These are phyloP conservation scores for Allantophomopsis cytisporea DNA, from an alignment of 2,329 filamentous ascomycete species.

Conservation along the genomic window DNA sequence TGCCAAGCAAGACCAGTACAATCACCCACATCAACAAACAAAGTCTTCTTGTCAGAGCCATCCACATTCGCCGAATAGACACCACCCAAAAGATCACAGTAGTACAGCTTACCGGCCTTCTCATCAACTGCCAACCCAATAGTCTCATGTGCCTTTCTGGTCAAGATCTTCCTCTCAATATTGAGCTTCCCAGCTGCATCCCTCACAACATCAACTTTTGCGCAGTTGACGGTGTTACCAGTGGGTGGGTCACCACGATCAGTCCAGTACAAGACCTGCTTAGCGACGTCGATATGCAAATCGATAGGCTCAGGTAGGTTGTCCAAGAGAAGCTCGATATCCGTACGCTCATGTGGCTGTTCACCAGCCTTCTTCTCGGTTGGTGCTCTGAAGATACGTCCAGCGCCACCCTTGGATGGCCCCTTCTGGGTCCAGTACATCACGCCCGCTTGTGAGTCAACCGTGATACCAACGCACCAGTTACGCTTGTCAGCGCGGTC, in stretches of 20 bases:
- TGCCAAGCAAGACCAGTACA: neutral
- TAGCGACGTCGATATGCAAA: conserved; percentile 34
- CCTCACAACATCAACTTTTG: conserved; percentile 3
- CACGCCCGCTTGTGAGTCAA: conserved; percentile 25
- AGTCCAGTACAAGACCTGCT: conserved; percentile 40
- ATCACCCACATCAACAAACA: conserved; percentile 4
- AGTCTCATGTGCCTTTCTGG: conserved; percentile 27
- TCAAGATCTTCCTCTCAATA: conserved; percentile 13
- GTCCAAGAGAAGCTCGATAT: conserved; percentile 18
- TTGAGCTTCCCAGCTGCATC: conserved; percentile 1
- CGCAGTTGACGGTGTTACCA: conserved; percentile 37
- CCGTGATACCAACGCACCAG: conserved; percentile 42
- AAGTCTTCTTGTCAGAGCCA: conserved; percentile 7
- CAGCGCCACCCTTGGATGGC: conserved; percentile 30
- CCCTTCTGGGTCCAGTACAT: conserved; percentile 52
- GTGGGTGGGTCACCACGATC: conserved; percentile 42
- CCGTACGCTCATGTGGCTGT: conserved; percentile 1
- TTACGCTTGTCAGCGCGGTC: conserved; percentile 8
- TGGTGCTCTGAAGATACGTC: conserved; percentile 36
- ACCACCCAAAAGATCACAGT: conserved; percentile 25
- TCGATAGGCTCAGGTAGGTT: conserved; percentile 42
- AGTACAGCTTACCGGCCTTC: conserved; percentile 21
- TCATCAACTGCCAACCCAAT: conserved; percentile 29
- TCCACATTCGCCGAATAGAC: conserved; percentile 23
- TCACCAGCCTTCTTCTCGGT: conserved; percentile 22